These are phyloP conservation scores for Knoxdaviesia proteae DNA, from an alignment of 2,329 filamentous ascomycete species.

Conservation along the genomic window DNA sequence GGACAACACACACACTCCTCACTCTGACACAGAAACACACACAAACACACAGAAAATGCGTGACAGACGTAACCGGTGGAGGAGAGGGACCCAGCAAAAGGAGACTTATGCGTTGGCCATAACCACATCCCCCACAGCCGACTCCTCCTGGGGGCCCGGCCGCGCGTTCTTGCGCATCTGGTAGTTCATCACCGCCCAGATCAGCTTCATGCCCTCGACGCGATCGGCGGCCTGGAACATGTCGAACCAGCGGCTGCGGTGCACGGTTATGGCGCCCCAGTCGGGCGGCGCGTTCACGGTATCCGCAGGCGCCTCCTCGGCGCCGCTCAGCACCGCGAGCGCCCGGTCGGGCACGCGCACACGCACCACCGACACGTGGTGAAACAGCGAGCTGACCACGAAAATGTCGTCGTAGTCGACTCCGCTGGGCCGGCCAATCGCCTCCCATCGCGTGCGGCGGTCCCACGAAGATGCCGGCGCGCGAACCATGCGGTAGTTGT, in stretches of 20 bases:
- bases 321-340: constrained; percentile 30
- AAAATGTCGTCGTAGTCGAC: constrained; percentile 38
- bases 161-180: constrained; percentile 26
- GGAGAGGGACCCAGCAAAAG: background rate
- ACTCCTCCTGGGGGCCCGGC: too few relatives aligned
- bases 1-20: too few relatives aligned
- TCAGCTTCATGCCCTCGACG: constrained; percentile 30
- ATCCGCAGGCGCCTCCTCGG: constrained; percentile 10
- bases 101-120: constrained; percentile 1
- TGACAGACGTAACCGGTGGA: constrained; percentile 1
- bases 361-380: constrained; percentile 37
- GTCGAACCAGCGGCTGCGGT: constrained; percentile 41
- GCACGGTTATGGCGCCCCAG: constrained; percentile 32
- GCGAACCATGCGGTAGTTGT: constrained; percentile 41
- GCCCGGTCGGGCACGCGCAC: constrained; percentile 34
- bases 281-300: constrained; percentile 11
- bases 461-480: constrained; percentile 39
- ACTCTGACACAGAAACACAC: background rate
- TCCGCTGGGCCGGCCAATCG: constrained; percentile 29
- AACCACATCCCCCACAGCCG: background rate
- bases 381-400: constrained; percentile 37
- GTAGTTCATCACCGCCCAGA: constrained; percentile 41
- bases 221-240: constrained; percentile 32
- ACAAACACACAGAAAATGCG: background rate
- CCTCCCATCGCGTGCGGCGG: constrained; percentile 32